Conservation (phyloP, 139 green algal species). For the Choricystis sp. region DNA sequence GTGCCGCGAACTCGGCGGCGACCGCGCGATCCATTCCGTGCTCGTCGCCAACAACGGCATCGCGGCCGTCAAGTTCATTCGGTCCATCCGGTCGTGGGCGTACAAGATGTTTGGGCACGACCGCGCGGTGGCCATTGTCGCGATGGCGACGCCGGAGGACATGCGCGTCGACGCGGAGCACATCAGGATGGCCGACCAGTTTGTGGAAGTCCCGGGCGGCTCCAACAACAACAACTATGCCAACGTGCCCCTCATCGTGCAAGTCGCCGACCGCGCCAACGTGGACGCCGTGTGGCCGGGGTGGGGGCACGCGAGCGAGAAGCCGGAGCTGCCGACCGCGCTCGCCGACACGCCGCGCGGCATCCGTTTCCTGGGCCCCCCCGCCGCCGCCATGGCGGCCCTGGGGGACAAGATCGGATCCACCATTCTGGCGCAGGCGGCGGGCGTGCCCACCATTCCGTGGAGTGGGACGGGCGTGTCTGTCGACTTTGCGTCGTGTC, state of each 20-base stretch:
- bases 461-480: slow-evolving; percentile 73
- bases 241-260: slow-evolving; percentile 86
- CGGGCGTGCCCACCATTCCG: slow-evolving; percentile 64
- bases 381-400: slow-evolving; percentile 66
- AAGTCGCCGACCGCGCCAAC: slow-evolving; percentile 52
- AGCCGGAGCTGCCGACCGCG: slow-evolving; percentile 73
- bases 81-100: slow-evolving; percentile 67
- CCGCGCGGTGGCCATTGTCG: slow-evolving; percentile 61
- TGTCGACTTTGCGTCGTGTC: slow-evolving; percentile 7
- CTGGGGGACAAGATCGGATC: slow-evolving; percentile 92
- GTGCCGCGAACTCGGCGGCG: slow-evolving; percentile 28
- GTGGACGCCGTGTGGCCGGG: slow-evolving; percentile 96
- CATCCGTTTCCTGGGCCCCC: slow-evolving; percentile 86
- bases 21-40: slow-evolving; percentile 54
- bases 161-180: slow-evolving; percentile 89
- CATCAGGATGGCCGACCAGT: slow-evolving; percentile 90
- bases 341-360: slow-evolving; percentile 29
- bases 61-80: slow-evolving; percentile 96
- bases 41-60: slow-evolving; percentile 92
- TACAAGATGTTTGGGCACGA: slow-evolving; percentile 53
- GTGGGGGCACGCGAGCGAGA: slow-evolving; percentile 93
- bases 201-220: slow-evolving; percentile 91
- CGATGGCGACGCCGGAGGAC: slow-evolving; percentile 92
- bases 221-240: slow-evolving; percentile 99
- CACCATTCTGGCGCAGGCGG: slow-evolving; percentile 87